phyloP scores from a whole-genome alignment of 805 yeast genomes.

The Suhomyces canberraensis region DNA sequence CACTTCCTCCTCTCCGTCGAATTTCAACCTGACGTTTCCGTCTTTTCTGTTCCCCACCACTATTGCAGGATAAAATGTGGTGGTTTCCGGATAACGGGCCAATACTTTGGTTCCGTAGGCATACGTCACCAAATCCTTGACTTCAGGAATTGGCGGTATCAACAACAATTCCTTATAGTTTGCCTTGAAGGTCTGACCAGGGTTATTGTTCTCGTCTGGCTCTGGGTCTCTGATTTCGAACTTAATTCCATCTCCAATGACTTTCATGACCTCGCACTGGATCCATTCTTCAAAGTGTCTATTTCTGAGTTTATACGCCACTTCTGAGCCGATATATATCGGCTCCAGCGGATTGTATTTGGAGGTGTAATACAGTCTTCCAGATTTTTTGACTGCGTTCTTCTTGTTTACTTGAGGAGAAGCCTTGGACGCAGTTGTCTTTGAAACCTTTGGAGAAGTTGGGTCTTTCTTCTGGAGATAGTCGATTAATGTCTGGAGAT shows the following conservation, averaged over 20 bases:
- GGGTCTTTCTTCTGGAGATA: constrained; percentile 18
- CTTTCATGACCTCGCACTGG: constrained; percentile 82
- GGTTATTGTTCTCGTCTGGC: constrained; percentile 89
- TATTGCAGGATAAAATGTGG: constrained; percentile 93
- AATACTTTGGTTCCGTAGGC: constrained; percentile 79
- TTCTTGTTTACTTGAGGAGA: constrained; percentile 8
- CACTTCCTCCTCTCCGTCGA: constrained; percentile 97
- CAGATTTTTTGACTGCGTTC: constrained; percentile 25
- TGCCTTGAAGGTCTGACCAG: constrained; percentile 83
- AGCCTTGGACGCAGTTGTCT: constrained; percentile 4
- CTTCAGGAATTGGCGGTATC: constrained; percentile 56
- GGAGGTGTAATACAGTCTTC: constrained; percentile 49
- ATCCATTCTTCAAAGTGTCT: constrained; percentile 91
- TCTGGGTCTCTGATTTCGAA: constrained; percentile 97
- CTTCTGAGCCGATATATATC: constrained; percentile 68
- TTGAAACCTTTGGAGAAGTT: constrained; percentile 4
- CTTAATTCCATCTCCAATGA: constrained; percentile 64
- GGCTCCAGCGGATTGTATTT: constrained; percentile 60
- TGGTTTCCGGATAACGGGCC: constrained; percentile 95
- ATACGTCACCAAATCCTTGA: constrained; percentile 45
- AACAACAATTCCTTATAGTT: constrained; percentile 74
- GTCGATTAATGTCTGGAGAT: constrained; percentile 45
- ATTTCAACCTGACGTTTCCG: constrained; percentile 72
- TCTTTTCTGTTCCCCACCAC: constrained; percentile 76
- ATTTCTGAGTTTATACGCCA: constrained; percentile 76